Evolutionary conservation across 768 basidiomycete genomes (phyloP).

Genomic region (Pulveroboletus sp.): DNA sequence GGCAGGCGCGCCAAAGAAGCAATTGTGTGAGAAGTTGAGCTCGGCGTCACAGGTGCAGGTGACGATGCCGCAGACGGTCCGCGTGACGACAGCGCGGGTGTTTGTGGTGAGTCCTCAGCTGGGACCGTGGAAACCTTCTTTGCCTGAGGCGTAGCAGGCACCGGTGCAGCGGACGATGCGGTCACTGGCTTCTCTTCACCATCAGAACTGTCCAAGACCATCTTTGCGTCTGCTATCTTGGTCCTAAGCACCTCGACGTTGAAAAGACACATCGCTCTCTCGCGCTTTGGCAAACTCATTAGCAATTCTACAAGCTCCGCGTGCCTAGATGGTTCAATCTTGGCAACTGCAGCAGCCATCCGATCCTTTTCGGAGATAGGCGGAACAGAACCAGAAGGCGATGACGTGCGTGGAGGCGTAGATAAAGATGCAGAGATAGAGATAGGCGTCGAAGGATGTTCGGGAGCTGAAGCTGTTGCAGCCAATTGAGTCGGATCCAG

Average conservation of each 20-base stretch:
- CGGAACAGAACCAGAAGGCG: slow-evolving; percentile 60
- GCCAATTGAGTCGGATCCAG: slow-evolving; percentile 57
- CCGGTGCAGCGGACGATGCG: slow-evolving; percentile 30
- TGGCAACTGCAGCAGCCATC: slow-evolving; percentile 60
- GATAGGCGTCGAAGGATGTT: slow-evolving; percentile 83
- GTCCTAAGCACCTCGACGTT: slow-evolving; percentile 71
- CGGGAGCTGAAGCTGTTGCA: slow-evolving; percentile 83
- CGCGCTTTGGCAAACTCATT: slow-evolving; percentile 83
- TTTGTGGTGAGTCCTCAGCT: slow-evolving; percentile 55
- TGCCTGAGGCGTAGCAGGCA: slow-evolving; percentile 56
- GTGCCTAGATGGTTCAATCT: slow-evolving; percentile 56
- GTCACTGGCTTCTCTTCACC: slow-evolving; percentile 41
- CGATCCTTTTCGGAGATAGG: slow-evolving; percentile 71
- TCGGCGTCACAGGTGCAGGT: slow-evolving; percentile 61
- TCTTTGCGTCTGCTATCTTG: slow-evolving; percentile 79
- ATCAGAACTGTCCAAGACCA: slow-evolving; percentile 72
- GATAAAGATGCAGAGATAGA: slow-evolving; percentile 72
- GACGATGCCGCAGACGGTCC: slow-evolving; percentile 70
- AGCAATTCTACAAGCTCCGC: slow-evolving; percentile 70
- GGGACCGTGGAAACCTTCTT: slow-evolving; percentile 44
- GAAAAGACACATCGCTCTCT: slow-evolving; percentile 88
- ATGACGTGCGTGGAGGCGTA: slow-evolving; percentile 80
- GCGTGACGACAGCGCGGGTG: slow-evolving; percentile 71
- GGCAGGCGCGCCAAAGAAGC: slow-evolving; percentile 67
- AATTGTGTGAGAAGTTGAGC: slow-evolving; percentile 51